A percentile compares a stretch with the other conserved stretches of the same genome.
Conservation (phyloP, 2,329 filamentous ascomycete species). For the Epichloe hybrida region DNA sequence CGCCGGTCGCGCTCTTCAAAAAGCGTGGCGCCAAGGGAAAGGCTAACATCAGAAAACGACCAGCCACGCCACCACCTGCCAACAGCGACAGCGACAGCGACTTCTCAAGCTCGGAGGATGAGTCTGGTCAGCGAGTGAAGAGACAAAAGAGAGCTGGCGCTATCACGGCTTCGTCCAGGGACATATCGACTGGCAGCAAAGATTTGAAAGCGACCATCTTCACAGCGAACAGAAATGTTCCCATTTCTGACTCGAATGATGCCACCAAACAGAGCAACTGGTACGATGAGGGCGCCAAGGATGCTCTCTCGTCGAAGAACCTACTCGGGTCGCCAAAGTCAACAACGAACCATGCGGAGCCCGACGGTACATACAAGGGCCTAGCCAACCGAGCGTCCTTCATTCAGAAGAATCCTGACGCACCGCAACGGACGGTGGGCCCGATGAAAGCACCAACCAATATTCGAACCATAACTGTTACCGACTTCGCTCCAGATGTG, state of each 20-base stretch:
- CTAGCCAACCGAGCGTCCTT: conserved; percentile 59
- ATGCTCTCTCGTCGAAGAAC: conserved; percentile 33
- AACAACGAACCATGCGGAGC: conserved; percentile 18
- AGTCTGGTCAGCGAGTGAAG: conserved; percentile 65
- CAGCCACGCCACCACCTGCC: conserved; percentile 61
- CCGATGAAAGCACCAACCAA: conserved; percentile 83
- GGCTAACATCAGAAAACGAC: conserved; percentile 66
- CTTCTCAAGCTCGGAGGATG: conserved; percentile 64
- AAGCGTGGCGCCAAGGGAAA: conserved; percentile 69
- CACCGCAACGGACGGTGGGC: conserved; percentile 56
- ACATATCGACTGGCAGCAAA: conserved; percentile 17
- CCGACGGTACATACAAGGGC: conserved; percentile 65
- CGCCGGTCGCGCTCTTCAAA: conserved; percentile 63
- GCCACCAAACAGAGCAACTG: conserved; percentile 83
- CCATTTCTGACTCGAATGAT: conserved; percentile 60
- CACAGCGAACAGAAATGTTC: conserved; percentile 46
- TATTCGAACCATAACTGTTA: conserved; percentile 78
- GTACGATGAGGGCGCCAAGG: conserved; percentile 61
- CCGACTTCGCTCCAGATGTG: conserved; percentile 81
- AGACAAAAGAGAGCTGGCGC: conserved; percentile 55
- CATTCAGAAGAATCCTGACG: conserved; percentile 70
- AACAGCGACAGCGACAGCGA: conserved; percentile 37
- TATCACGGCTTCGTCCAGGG: conserved; percentile 51
- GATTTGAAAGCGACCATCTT: conserved; percentile 40
- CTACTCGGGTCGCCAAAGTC: conserved; percentile 44